phyloP scores from a whole-genome alignment of 169 alveolate genomes.

The Babesia ovata region DNA sequence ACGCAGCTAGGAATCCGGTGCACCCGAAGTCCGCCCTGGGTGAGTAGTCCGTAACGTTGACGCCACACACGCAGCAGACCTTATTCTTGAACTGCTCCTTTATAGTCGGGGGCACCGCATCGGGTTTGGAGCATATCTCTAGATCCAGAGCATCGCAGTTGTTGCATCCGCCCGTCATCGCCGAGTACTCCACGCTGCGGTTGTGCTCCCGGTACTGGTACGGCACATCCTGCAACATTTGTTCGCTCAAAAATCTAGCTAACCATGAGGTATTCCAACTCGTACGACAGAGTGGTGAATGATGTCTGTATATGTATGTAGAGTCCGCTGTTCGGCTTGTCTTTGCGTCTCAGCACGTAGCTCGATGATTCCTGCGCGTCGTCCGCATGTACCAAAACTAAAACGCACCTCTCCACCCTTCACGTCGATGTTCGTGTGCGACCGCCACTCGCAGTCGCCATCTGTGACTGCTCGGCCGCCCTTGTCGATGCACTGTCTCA shows the following conservation, averaged over 20 bases:
- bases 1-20: not conserved
- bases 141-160: slow-evolving; percentile 16
- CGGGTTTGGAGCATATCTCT: slow-evolving; percentile 15
- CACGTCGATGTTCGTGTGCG: slow-evolving; percentile 53
- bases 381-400: not conserved
- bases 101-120: slow-evolving; percentile 20
- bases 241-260: not conserved
- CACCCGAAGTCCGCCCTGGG: slow-evolving; percentile 43
- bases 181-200: slow-evolving; percentile 6
- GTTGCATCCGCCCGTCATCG: slow-evolving; percentile 10
- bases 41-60: slow-evolving; percentile 20
- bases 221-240: slow-evolving; percentile 45
- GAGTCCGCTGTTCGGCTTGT: slow-evolving; percentile 56
- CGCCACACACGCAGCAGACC: slow-evolving; percentile 50
- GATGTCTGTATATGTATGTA: slow-evolving; percentile 39
- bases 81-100: not conserved
- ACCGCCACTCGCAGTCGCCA: slow-evolving; percentile 35
- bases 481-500: slow-evolving; percentile 35
- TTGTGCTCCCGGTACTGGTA: slow-evolving; percentile 48
- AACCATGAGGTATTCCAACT: slow-evolving; percentile 36
- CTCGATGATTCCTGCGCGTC: slow-evolving; percentile 12
- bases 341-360: slow-evolving; percentile 52
- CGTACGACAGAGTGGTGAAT: slow-evolving; percentile 24
- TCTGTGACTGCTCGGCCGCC: slow-evolving; percentile 8
- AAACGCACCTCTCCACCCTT: slow-evolving; percentile 46